Base-by-base conservation (phyloP, 2,329 filamentous ascomycete species). In the Chrysosporium keratinophilum region DNA sequence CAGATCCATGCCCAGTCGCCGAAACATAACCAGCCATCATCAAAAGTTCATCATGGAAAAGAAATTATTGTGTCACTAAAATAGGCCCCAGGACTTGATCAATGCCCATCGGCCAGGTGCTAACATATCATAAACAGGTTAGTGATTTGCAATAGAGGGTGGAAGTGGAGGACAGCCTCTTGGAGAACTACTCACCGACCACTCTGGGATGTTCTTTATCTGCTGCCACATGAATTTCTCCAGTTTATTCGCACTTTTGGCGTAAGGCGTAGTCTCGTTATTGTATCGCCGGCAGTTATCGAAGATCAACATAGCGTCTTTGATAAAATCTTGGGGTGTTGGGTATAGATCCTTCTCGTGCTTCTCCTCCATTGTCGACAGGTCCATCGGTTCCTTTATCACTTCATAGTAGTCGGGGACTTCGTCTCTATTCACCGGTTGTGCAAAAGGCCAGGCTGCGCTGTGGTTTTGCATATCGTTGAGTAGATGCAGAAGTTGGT, bases 321-420 rank as follows among this genome's bases (percentile, higher is more conserved):
- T 81, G 72, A 91, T 83, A 62, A 98, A 96, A 63, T 97, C 93
- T 65, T 97, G 89, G 0, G 93, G 91, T 0, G 82, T 89, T 14
- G 83, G 80, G 66, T 98, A 98, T 64, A 91, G 81, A 70, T 97
- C 93, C 39, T 88, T 88, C 65, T 97, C 90, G 59, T 96, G 84
- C 71, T 95, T 95, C 61, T 82, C 83, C 70, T 97, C 93, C 91
- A 98, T 97, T 17, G 90, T 96, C 46, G 81, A 84, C 46, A 96
- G 76, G 66, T 96, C 93, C 93, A 98, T 98, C 35, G 93, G 93
- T 68, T 95, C 87, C 66, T 90, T 90, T 75, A 98, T 98, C 57
- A 97, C 90, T 56, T 95, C 88, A 74, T 97, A 97, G 73, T 98
- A 98, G 69, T 98, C 93, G n/a, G 88, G 83, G 0, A 98, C 93